Evolutionary conservation across 768 basidiomycete genomes (phyloP).

Genomic region (Kwoniella shandongensis): DNA sequence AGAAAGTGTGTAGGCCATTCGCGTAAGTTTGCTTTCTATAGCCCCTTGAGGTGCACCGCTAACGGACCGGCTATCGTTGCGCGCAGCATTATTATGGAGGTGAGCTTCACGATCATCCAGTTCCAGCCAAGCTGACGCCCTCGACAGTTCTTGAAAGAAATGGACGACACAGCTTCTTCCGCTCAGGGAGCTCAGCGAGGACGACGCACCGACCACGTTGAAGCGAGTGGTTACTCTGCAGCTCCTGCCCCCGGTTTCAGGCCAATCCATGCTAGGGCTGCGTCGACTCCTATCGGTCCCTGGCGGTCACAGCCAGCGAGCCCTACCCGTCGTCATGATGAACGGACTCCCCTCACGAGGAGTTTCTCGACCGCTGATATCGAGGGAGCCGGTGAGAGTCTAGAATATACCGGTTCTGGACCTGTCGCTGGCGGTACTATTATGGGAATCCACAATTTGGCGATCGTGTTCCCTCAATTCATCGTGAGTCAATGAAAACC

Average conservation of each 20-base stretch:
- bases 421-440: conserved; percentile 81
- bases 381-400: conserved; percentile 43
- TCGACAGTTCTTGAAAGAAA: conserved; percentile 70
- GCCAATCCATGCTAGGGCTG: conserved; percentile 50
- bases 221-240: conserved; percentile 24
- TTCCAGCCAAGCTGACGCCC: background rate
- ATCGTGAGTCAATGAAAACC: conserved; percentile 63
- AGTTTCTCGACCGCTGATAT: conserved; percentile 54
- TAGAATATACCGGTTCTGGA: conserved; percentile 51
- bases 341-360: conserved; percentile 52
- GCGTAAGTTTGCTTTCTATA: conserved; percentile 55
- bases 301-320: conserved; percentile 34
- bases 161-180: conserved; percentile 55
- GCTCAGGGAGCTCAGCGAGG: conserved; percentile 3
- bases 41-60: background rate
- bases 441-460: conserved; percentile 90
- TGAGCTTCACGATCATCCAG: conserved; percentile 43
- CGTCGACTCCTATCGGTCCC: conserved; percentile 45
- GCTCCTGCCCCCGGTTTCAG: conserved; percentile 55
- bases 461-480: conserved; percentile 93
- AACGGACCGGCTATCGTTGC: background rate
- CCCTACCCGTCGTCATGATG: conserved; percentile 29
- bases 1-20: conserved; percentile 61
- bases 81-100: conserved; percentile 84
- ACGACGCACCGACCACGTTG: background rate